A percentile compares a stretch with the other conserved stretches of the same genome.
Evolutionary conservation across 257 asterid genomes (phyloP).

Genomic region (Nicotiana otophora): DNA sequence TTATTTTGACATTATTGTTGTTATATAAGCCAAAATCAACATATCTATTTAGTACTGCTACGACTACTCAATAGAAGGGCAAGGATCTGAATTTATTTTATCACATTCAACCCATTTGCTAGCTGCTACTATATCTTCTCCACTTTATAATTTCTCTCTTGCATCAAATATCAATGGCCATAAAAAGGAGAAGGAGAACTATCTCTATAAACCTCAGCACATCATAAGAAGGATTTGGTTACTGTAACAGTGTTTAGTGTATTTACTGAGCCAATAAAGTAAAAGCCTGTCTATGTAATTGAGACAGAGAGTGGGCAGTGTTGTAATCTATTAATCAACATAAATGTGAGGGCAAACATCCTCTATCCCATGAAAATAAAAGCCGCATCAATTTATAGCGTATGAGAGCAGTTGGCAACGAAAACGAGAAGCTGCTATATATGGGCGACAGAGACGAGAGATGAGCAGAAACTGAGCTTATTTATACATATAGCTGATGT

Average conservation of each 20-base stretch:
- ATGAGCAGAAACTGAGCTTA: not conserved
- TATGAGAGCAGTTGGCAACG: not conserved
- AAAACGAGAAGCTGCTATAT: not conserved
- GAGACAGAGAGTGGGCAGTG: not conserved
- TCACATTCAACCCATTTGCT: too few species aligned
- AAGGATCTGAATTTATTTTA: too few species aligned
- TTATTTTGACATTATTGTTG: not conserved
- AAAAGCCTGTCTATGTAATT: not conserved
- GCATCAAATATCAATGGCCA: not conserved
- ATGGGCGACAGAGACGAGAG: slow-evolving; percentile 2
- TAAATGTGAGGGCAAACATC: slow-evolving; percentile 3
- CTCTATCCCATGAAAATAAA: slow-evolving; percentile 4
- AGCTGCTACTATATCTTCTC: not conserved
- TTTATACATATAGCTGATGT: not conserved
- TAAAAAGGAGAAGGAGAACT: not conserved
- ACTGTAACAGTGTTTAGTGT: not conserved
- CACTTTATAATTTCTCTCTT: not conserved
- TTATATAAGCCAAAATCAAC: not conserved
- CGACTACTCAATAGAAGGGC: too few species aligned
- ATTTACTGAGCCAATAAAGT: not conserved
- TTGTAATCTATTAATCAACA: not conserved
- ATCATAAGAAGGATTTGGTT: not conserved
- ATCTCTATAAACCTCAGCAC: not conserved
- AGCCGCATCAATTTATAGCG: not conserved
- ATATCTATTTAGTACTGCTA: not conserved